phyloP scores from a whole-genome alignment of 2,329 filamentous ascomycete species.

The Monilinia laxa region DNA sequence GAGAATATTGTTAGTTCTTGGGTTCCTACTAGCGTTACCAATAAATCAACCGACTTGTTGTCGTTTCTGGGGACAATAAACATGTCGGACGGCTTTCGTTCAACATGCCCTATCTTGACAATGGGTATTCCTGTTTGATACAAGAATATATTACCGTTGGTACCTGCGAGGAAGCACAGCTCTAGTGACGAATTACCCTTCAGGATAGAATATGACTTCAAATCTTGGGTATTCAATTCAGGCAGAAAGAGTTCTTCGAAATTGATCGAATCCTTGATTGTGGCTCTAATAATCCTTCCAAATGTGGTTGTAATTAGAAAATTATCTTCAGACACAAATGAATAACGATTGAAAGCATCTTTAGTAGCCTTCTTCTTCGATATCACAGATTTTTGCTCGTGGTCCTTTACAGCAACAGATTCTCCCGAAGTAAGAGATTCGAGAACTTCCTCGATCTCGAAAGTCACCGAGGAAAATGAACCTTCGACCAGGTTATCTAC shows the following conservation, averaged over 20 bases:
- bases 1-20: slow-evolving; percentile 19
- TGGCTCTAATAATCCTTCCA: slow-evolving; percentile 56
- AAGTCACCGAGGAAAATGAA: not conserved
- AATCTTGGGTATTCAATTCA: slow-evolving; percentile 39
- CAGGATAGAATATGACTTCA: slow-evolving; percentile 51
- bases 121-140: slow-evolving; percentile 28
- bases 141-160: slow-evolving; percentile 42
- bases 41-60: not conserved
- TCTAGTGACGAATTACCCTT: slow-evolving; percentile 41
- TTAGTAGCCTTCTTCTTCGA: slow-evolving; percentile 42
- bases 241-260: slow-evolving; percentile 40
- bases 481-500: not conserved
- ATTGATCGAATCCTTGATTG: slow-evolving; percentile 26
- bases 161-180: slow-evolving; percentile 48
- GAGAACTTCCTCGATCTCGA: slow-evolving; percentile 27
- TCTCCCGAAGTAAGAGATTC: not conserved
- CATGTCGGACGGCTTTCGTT: slow-evolving; percentile 39
- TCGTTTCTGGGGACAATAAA: slow-evolving; percentile 31
- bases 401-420: not conserved
- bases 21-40: slow-evolving; percentile 4
- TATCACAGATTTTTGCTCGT: not conserved
- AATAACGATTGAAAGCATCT: slow-evolving; percentile 60
- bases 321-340: slow-evolving; percentile 54
- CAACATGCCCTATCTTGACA: slow-evolving; percentile 29
- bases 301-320: slow-evolving; percentile 60